Base-by-base conservation (phyloP, 2,329 filamentous ascomycete species). In the Verticillium longisporum region DNA sequence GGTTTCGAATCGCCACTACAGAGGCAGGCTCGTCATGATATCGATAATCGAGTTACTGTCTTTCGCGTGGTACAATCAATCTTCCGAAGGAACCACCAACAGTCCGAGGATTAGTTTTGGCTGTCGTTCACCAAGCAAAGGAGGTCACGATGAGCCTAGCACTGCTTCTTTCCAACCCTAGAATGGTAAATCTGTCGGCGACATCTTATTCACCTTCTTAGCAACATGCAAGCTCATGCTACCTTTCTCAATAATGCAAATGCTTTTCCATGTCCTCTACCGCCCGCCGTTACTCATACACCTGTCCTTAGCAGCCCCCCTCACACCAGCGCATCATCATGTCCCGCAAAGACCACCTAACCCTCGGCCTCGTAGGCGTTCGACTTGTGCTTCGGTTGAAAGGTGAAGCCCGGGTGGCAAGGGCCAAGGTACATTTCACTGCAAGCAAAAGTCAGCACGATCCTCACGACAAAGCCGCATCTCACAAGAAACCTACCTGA, bases 381-480 rank as follows among this genome's bases (percentile, higher is more conserved):
- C 56, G 91, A 95, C 80, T 97, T 98, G 80, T 99, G 95, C 81
- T 99, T 99, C 3, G 95, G 95, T 77, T 94, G 87, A 77, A 98
- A 99, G 66, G 89, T 88, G 82, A 98, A 99, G 68, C 91, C 89
- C 45, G 90, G 87, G 67, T 96, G 91, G 6, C 92, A 90, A 55
- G 92, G 92, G 7, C 95, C 95, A 18, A 99, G 83, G 80, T 96
- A 99, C 92, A 99, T 98, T 73, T 99, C 95, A 74, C 94, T 97
- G 63, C 58, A 64, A 53, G 34, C 34, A 69, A 60, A 31, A 41
- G 62, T 68, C 60, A 67, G 64, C 14, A 63, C 36, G 9, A 53
- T 13, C 11, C 57, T 14, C 6, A 41, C n/a, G 5, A 13, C 15
- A 15, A 32, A 34, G 38, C 21, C 61, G 58, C 31, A 37, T 55